Base-by-base conservation (phyloP, 139 green algal species). In the Chlamydomonas asymmetrica region DNA sequence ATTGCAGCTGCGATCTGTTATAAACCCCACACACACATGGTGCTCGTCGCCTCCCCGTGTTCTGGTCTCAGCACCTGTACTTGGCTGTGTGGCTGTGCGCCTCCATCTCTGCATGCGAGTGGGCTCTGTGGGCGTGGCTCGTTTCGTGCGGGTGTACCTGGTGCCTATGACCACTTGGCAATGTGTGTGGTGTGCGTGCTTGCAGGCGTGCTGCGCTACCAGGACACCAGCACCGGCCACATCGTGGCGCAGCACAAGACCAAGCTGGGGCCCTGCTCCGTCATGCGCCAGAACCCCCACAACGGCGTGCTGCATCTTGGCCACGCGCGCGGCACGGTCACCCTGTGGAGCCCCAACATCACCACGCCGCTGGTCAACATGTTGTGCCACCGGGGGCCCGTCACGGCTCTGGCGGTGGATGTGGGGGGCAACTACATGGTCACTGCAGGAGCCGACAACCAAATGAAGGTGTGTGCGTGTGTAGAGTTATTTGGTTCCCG, bases 271-370 rank as follows among this genome's bases (percentile, higher is more conserved):
- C 86, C 88, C 22, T 93, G 90, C 71, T 60, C 72, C 25, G 86
- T 88, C 5, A 91, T 98, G 90, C 71, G 82, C 3, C 91, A 93
- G 10, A 98, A 99, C 85, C 91, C 92, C 1, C 92, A 82, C 77
- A 99, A 98, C 74, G 94, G 81, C 7, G 92, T 97, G 38, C 67
- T 97, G 57, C 72, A 64, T 45, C 81, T 95, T 50, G 97, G 97
- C 8, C 97, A 99, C 75, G 67, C 78, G 40, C 93, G 94, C 59
- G 96, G 96, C 70, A 91, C 80, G 0, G 94, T 97, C 37, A 96
- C 89, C 37, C 92, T 99, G 91, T 99, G 97, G 97, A 97, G 91
- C 1, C 97, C 97, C 67, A 99, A 98, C 87, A 85, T 96, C 54
- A 88, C 83, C 32, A 88, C 79, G 7, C 87, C 97, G 5, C 84